phyloP scores from a whole-genome alignment of 345 rosid genomes.

The Sonneratia caseolaris region DNA sequence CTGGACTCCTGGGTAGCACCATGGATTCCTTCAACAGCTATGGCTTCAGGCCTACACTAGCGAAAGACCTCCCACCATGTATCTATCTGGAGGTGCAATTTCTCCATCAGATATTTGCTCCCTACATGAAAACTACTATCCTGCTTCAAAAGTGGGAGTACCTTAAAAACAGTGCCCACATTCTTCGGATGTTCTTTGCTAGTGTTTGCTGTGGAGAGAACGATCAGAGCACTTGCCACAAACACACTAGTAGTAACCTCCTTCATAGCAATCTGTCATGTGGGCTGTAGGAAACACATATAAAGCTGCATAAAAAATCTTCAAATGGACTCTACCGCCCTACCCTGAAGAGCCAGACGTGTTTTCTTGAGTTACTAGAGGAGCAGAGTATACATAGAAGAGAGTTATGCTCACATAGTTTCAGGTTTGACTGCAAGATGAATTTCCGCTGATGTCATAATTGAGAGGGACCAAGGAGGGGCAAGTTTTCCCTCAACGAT shows the following conservation, averaged over 20 bases:
- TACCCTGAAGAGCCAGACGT: background rate
- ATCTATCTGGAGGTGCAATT: conserved; percentile 19
- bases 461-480: background rate
- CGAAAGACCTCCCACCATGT: conserved; percentile 32
- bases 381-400: background rate
- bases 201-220: background rate
- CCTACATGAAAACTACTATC: conserved; percentile 12
- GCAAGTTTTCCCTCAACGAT: background rate
- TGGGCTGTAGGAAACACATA: background rate
- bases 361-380: background rate
- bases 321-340: background rate
- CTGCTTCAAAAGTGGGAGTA: background rate
- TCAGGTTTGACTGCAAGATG: background rate
- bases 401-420: background rate
- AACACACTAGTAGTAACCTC: background rate
- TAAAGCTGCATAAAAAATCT: background rate
- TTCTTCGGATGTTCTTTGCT: background rate
- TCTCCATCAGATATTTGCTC: conserved; percentile 62
- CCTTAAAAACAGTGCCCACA: conserved; percentile 5
- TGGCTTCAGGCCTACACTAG: conserved; percentile 84
- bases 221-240: background rate
- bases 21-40: conserved; percentile 79
- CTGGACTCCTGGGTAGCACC: conserved; percentile 81
- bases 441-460: too few species aligned
- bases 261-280: background rate